A percentile compares a stretch with the other conserved stretches of the same genome.
These are phyloP conservation scores for Delonix regia DNA, from an alignment of 306 rosid species.

Conservation along the genomic window DNA sequence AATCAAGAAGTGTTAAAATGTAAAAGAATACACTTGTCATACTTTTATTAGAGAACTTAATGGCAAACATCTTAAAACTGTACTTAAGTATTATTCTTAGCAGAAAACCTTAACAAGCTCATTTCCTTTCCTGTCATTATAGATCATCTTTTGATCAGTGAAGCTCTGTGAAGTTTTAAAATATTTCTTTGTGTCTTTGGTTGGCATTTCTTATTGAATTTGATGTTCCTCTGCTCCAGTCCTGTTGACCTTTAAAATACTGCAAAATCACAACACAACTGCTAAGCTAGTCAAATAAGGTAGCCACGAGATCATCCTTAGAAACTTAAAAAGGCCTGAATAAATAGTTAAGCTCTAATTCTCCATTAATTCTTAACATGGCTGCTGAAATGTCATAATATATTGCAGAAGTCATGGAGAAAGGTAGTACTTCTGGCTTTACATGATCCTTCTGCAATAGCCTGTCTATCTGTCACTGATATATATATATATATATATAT, in stretches of 20 bases:
- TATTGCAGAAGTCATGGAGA: background rate
- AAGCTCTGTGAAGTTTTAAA: no score
- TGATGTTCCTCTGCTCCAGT: no score
- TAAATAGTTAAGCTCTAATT: background rate
- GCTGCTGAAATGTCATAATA: background rate
- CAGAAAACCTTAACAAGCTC: no score
- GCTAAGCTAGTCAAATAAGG: no score
- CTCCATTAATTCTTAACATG: background rate
- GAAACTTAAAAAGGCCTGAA: background rate
- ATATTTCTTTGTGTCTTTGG: no score
- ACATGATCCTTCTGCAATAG: background rate
- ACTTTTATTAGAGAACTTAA: no score
- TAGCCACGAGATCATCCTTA: background rate
- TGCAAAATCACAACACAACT: background rate
- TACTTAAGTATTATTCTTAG: no score
- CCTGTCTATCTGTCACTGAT: background rate
- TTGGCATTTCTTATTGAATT: no score
- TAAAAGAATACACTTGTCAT: no score
- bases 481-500: background rate
- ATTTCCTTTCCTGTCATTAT: no score
- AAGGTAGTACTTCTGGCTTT: background rate
- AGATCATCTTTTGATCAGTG: no score
- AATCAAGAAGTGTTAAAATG: background rate
- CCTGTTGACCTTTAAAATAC: background rate
- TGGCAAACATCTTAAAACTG: no score